Conservation (phyloP, 192 early-diverging fungal genomes). For the Coemansia sp. region DNA sequence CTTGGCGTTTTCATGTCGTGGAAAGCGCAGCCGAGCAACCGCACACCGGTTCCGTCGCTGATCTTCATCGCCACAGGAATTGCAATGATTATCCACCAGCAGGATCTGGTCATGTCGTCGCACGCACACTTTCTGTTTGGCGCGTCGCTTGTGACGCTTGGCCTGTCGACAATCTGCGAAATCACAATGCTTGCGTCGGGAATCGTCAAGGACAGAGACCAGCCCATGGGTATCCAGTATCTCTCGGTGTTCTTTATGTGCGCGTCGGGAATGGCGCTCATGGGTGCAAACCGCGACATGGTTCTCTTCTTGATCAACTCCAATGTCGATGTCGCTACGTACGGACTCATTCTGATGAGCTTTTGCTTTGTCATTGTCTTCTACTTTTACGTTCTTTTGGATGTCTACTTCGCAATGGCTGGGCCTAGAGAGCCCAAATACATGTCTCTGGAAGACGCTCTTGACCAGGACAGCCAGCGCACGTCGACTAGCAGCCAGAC, state of each 20-base stretch:
- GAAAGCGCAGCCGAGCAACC: conserved; percentile 31
- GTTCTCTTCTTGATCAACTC: conserved; percentile 47
- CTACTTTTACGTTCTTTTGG: conserved; percentile 50
- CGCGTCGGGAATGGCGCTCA: conserved; percentile 61
- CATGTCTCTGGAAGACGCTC: conserved; percentile 5
- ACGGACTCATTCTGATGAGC: conserved; percentile 56
- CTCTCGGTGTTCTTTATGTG: conserved; percentile 51
- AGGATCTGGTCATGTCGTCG: conserved; percentile 56
- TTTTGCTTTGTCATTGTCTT: conserved; percentile 59
- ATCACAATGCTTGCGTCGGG: conserved; percentile 44
- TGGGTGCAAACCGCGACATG: conserved; percentile 66
- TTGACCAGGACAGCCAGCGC: background rate
- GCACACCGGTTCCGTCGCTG: conserved; percentile 59
- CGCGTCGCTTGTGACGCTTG: conserved; percentile 53
- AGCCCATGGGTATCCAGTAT: conserved; percentile 38
- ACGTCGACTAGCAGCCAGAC: conserved; percentile 19
- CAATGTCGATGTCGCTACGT: conserved; percentile 56
- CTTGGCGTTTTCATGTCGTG: conserved; percentile 55
- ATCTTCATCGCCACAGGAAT: conserved; percentile 63
- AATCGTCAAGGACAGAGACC: conserved; percentile 24
- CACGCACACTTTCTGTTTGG: conserved; percentile 64
- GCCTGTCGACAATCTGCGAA: conserved; percentile 56
- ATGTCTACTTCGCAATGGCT: conserved; percentile 37
- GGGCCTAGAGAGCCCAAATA: conserved; percentile 20
- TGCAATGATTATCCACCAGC: conserved; percentile 61